A percentile compares a stretch with the other conserved stretches of the same genome.
Evolutionary conservation across 805 yeast species (phyloP).

Genomic region (Grigorovia yakushimaensis): DNA sequence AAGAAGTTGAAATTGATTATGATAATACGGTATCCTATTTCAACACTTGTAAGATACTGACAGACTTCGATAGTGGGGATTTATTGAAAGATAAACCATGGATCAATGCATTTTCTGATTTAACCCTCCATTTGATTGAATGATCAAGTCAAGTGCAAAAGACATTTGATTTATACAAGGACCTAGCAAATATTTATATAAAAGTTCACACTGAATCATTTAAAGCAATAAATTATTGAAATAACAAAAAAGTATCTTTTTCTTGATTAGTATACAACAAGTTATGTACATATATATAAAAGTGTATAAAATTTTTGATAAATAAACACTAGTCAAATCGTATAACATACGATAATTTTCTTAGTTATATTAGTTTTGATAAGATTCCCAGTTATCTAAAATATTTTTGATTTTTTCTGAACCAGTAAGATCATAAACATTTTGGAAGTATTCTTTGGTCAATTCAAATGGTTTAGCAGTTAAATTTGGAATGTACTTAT

Average conservation of each 20-base stretch:
- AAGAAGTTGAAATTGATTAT: slow-evolving; percentile 18
- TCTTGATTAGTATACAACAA: neutral
- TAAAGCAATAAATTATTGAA: no score
- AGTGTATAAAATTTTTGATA: neutral
- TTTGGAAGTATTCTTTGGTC: slow-evolving; percentile 94
- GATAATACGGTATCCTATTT: slow-evolving; percentile 13
- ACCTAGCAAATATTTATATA: no score
- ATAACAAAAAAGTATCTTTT: no score
- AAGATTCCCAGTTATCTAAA: slow-evolving; percentile 91
- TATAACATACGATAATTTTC: neutral
- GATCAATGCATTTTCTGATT: slow-evolving; percentile 45
- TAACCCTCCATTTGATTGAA: slow-evolving; percentile 34
- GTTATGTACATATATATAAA: neutral
- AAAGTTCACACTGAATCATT: no score
- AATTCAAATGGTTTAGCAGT: slow-evolving; percentile 96
- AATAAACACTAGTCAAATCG: neutral
- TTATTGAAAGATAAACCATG: slow-evolving; percentile 27
- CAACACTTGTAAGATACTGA: slow-evolving; percentile 11
- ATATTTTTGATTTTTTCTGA: slow-evolving; percentile 85
- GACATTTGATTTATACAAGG: neutral
- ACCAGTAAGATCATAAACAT: slow-evolving; percentile 83
- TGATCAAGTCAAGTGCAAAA: neutral
- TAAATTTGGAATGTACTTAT: slow-evolving; percentile 96
- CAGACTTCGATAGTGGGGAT: slow-evolving; percentile 19
- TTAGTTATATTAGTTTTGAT: slow-evolving; percentile 29